Evolutionary conservation across 148 eudicot genomes (phyloP).

Genomic region (Spergularia marina): DNA sequence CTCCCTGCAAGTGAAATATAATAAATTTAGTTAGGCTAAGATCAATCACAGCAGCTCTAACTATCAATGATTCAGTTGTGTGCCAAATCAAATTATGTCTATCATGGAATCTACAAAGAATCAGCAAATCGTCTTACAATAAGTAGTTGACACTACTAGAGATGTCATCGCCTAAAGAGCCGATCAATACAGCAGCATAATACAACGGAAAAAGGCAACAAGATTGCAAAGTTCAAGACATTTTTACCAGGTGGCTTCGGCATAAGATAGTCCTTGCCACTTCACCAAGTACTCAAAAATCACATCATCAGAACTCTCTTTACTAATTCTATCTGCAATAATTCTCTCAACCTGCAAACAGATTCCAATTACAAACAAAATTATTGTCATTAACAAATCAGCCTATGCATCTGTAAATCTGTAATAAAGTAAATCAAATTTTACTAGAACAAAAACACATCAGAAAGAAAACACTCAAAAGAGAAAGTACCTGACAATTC

Average conservation of each 20-base stretch:
- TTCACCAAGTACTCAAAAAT: slow-evolving; percentile 87
- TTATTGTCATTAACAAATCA: not conserved
- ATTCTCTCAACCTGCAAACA: slow-evolving; percentile 72
- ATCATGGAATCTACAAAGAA: not conserved
- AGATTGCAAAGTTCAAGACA: not conserved
- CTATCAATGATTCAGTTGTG: slow-evolving; percentile 1
- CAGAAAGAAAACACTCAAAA: slow-evolving; percentile 4
- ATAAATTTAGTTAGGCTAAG: not conserved
- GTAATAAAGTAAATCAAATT: not conserved
- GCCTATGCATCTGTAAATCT: not conserved
- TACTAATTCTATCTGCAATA: slow-evolving; percentile 70
- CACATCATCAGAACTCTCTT: slow-evolving; percentile 54
- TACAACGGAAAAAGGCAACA: not conserved
- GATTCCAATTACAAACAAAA: not conserved
- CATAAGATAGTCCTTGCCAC: slow-evolving; percentile 98
- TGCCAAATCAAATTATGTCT: not conserved
- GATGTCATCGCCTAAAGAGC: not conserved
- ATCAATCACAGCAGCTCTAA: not conserved
- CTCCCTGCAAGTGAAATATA: slow-evolving; percentile 57
- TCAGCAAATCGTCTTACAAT: not conserved
- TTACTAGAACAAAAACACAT: not conserved
- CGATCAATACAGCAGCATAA: not conserved
- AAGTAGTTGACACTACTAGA: not conserved
- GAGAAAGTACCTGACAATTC: slow-evolving; percentile 69
- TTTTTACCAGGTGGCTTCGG: slow-evolving; percentile 98